Conservation (phyloP, 2,329 filamentous ascomycete species). For the Aureobasidium sp. region DNA sequence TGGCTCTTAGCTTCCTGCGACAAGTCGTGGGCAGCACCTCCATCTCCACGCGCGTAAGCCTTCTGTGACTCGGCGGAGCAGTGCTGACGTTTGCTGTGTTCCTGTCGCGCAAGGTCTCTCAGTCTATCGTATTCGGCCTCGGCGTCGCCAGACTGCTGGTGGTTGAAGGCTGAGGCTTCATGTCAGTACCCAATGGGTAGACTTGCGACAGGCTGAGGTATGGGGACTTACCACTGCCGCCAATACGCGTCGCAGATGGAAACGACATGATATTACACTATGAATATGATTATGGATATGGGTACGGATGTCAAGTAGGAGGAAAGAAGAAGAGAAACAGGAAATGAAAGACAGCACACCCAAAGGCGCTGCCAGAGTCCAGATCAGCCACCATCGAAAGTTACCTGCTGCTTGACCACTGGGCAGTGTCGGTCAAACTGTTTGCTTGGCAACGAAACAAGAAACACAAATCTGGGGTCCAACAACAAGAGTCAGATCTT, state of each 20-base stretch:
- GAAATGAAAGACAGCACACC: slow-evolving; percentile 4
- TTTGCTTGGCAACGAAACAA: slow-evolving; percentile 3
- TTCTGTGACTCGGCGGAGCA: slow-evolving; percentile 60
- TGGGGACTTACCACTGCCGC: slow-evolving; percentile 18
- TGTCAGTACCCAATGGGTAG: slow-evolving; percentile 12
- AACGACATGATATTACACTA: slow-evolving; percentile 18
- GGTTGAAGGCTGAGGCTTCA: slow-evolving; percentile 60
- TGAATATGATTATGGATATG: neutral
- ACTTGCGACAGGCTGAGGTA: neutral
- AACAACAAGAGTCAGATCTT: neutral
- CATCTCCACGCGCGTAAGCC: slow-evolving; percentile 78
- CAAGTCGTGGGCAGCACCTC: slow-evolving; percentile 72
- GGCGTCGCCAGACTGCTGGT: slow-evolving; percentile 56
- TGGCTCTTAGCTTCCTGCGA: slow-evolving; percentile 81
- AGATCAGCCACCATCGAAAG: slow-evolving; percentile 6
- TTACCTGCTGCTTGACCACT: neutral
- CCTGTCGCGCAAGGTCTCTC: slow-evolving; percentile 71
- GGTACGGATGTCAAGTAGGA: neutral
- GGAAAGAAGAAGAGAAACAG: neutral
- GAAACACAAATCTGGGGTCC: slow-evolving; percentile 1
- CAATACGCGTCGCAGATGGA: slow-evolving; percentile 18
- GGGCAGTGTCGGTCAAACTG: neutral
- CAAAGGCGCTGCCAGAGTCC: slow-evolving; percentile 3
- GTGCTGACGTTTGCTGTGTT: slow-evolving; percentile 67
- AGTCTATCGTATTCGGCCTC: slow-evolving; percentile 91